Evolutionary conservation across 768 basidiomycete genomes (phyloP).

Genomic region (Crassisporium funariophilum): DNA sequence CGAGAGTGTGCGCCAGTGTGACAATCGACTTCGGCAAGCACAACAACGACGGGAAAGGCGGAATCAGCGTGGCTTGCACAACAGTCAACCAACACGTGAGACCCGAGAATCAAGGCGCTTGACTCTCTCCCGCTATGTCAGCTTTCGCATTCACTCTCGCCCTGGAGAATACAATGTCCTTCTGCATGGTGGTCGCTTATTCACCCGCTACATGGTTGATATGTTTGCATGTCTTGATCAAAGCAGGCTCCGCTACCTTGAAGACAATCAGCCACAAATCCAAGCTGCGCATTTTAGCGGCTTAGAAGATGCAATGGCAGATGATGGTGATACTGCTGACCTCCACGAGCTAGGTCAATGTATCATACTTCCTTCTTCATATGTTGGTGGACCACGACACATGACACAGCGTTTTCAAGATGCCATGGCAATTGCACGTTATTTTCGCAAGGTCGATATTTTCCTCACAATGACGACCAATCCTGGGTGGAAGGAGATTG

Average conservation of each 20-base stretch:
- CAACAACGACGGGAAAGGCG: too few relatives aligned
- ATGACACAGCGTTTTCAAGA: constrained; percentile 47
- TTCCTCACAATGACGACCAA: constrained; percentile 55
- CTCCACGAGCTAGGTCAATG: constrained; percentile 30
- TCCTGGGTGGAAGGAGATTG: constrained; percentile 47
- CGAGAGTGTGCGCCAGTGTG: too few relatives aligned
- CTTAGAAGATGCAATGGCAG: constrained; percentile 25
- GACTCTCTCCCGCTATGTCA: constrained; percentile 2
- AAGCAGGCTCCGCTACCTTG: constrained; percentile 31
- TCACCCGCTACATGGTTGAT: constrained; percentile 43
- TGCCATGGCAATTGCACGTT: constrained; percentile 40
- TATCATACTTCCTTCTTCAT: constrained; percentile 35
- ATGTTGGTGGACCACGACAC: constrained; percentile 31
- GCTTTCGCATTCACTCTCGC: constrained; percentile 4
- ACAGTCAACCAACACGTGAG: not conserved
- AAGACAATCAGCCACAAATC: constrained; percentile 32
- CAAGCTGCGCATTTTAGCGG: constrained; percentile 35
- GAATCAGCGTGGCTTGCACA: too few relatives aligned
- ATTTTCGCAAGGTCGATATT: constrained; percentile 37
- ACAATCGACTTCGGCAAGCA: too few relatives aligned
- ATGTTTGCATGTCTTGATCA: constrained; percentile 41
- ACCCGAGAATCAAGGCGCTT: not conserved
- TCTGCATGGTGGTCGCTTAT: constrained; percentile 20
- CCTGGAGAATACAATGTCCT: constrained; percentile 5
- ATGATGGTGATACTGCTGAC: constrained; percentile 20